Base-by-base conservation (phyloP, 2,329 filamentous ascomycete genomes). In the Aphanoascus verrucosus region DNA sequence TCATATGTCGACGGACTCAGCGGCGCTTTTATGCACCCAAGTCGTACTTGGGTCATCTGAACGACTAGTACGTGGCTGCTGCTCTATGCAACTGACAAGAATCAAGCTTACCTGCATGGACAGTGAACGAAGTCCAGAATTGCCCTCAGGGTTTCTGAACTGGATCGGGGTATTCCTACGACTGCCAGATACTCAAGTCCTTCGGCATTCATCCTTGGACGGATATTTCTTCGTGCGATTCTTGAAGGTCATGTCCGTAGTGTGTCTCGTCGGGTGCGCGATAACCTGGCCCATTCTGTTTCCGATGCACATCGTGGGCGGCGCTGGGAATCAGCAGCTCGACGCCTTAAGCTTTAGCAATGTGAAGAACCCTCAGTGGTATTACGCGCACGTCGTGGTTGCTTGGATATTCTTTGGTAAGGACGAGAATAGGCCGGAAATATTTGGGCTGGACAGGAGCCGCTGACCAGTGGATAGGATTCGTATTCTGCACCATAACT, bases 171-270 rank as follows among this genome's bases (percentile, higher is more conserved):
- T 74, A 0, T 79, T 80, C 61, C 69, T 74, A 51, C 71, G 72
- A 42, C 74, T 82, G 8, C 74, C 78, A 5, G 90, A 97, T 66
- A 81, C 82, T 19, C 86, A 87, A 64, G 81, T 90, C n/a, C 81
- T 97, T 6, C 86, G 93, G 62, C 87, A 94, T 71, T 87, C 89
- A 60, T 94, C 89, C 1, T 79, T 97, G 50, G 91, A 97, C 67
- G 86, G 86, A 20, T 97, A 90, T 69, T 83, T 97, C 43, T 95
- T 94, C 68, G 76, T 97, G 20, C 87, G 91, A 19, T 94, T 91
- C 62, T 72, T 97, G 58, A 84, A 88, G 60, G 85, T 93, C 43
- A 74, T 86, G 42, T 83, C 84, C 57, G 77, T 85, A 55, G 84
- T 91, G 57, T 90, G 85, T 67, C 78, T 96, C 31, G 83, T 88